Percentiles rank a stretch among this genome's conserved stretches.
Evolutionary conservation across 2,329 filamentous ascomycete species (phyloP).

Genomic region (Aspergillus terreus): DNA sequence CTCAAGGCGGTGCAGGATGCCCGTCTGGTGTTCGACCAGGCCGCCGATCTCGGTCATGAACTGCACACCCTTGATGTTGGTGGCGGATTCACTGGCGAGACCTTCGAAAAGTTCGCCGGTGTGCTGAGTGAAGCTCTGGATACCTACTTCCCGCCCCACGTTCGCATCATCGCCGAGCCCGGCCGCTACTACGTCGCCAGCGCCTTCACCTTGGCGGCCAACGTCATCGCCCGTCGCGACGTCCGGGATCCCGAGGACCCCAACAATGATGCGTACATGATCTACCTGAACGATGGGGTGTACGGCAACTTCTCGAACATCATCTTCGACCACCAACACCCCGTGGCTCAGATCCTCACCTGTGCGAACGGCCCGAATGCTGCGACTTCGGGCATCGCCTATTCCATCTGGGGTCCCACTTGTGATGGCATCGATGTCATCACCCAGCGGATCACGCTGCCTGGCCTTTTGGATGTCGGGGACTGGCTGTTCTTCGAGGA

Average conservation of each 20-base stretch:
- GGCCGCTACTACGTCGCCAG: conserved; percentile 93
- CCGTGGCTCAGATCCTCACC: conserved; percentile 75
- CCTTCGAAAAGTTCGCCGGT: conserved; percentile 84
- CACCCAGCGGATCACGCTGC: conserved; percentile 72
- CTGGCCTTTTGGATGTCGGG: conserved; percentile 77
- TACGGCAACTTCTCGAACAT: conserved; percentile 99
- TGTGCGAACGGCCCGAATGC: conserved; percentile 47
- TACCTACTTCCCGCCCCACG: conserved; percentile 75
- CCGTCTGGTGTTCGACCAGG: conserved; percentile 83
- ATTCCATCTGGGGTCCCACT: conserved; percentile 97
- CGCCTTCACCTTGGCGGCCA: conserved; percentile 91
- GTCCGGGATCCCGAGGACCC: conserved; percentile 63
- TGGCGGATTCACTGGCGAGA: conserved; percentile 86
- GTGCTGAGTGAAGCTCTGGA: conserved; percentile 78
- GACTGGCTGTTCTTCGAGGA: conserved; percentile 99
- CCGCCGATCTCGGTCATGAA: conserved; percentile 68
- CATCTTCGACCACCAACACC: conserved; percentile 97
- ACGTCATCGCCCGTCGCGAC: conserved; percentile 91
- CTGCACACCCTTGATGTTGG: conserved; percentile 90
- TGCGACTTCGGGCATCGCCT: conserved; percentile 58
- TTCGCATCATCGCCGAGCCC: conserved; percentile 91
- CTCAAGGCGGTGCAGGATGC: conserved; percentile 88
- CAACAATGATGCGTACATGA: conserved; percentile 69
- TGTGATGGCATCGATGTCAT: conserved; percentile 98
- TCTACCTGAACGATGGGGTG: conserved; percentile 95